These are phyloP conservation scores for Jaminaea rosea DNA, from an alignment of 1,284 basidiomycete genomes.

Conservation along the genomic window DNA sequence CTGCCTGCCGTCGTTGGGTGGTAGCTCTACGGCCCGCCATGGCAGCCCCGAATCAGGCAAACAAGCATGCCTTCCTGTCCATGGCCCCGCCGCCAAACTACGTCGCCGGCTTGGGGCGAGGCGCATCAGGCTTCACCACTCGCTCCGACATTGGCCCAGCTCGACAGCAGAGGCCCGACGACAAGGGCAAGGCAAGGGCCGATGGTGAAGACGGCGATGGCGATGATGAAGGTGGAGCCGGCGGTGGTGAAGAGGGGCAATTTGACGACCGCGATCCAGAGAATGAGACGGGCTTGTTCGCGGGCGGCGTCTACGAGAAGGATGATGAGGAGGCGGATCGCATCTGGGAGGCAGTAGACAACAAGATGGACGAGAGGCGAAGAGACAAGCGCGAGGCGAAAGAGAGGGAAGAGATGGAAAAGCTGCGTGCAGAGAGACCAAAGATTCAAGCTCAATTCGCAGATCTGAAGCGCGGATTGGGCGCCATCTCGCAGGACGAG, in stretches of 20 bases:
- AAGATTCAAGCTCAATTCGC: conserved; percentile 90
- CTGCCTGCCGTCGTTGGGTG: no score
- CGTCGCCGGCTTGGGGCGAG: conserved; percentile 43
- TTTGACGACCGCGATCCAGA: conserved; percentile 91
- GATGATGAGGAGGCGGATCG: conserved; percentile 96
- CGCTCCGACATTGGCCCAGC: conserved; percentile 98
- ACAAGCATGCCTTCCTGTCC: conserved; percentile 1
- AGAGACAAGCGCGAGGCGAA: conserved; percentile 69
- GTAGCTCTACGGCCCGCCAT: no score
- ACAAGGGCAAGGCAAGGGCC: conserved; percentile 3
- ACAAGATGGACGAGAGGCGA: conserved; percentile 78
- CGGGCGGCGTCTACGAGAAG: conserved; percentile 87
- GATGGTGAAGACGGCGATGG: conserved; percentile 55
- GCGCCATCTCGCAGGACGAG: conserved; percentile 76
- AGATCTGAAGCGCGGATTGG: conserved; percentile 82
- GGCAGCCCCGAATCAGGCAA: neutral
- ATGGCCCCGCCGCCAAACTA: conserved; percentile 38
- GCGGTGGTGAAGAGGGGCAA: conserved; percentile 73
- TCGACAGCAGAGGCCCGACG: conserved; percentile 55
- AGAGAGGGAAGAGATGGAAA: conserved; percentile 63
- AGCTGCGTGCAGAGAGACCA: conserved; percentile 67
- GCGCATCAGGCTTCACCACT: conserved; percentile 92
- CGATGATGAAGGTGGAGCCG: conserved; percentile 75
- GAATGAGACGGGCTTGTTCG: conserved; percentile 91
- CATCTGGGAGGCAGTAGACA: conserved; percentile 84